Evolutionary conservation across 2,329 filamentous ascomycete genomes (phyloP).

Genomic region (Fusarium denticulatum): DNA sequence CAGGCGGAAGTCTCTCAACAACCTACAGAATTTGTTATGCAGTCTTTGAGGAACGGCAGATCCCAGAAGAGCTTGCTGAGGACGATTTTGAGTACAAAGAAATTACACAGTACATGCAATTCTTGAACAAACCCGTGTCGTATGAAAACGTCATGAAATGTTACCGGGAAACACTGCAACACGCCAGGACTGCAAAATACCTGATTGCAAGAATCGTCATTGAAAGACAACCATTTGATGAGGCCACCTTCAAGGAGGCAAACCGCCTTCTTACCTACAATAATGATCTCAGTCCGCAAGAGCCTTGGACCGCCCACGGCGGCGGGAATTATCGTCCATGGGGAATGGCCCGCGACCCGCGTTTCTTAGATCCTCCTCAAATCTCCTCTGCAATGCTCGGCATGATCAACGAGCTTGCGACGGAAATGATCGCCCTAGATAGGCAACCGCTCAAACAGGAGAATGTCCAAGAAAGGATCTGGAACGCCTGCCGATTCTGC

Average conservation of each 20-base stretch:
- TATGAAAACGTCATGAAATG: not conserved
- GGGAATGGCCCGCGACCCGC: conserved; percentile 7
- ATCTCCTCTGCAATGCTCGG: conserved; percentile 38
- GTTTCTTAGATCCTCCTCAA: not conserved
- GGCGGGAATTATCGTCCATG: conserved; percentile 39
- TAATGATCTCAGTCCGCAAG: not conserved
- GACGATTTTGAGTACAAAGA: not conserved
- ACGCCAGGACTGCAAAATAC: conserved; percentile 17
- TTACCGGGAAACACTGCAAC: conserved; percentile 20
- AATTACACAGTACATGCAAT: not conserved
- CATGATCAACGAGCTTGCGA: conserved; percentile 20
- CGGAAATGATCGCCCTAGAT: conserved; percentile 17
- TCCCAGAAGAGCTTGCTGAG: not conserved
- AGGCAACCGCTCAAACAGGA: no score
- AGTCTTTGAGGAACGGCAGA: not conserved
- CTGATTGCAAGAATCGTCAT: conserved; percentile 22
- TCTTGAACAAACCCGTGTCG: not conserved
- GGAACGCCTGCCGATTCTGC: conserved; percentile 39
- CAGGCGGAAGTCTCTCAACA: not conserved
- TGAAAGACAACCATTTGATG: not conserved
- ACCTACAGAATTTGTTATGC: not conserved
- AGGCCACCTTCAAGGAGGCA: conserved; percentile 12
- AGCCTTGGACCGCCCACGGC: conserved; percentile 8
- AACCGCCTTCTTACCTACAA: conserved; percentile 17
- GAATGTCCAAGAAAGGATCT: not conserved